Conservation (phyloP, 1,284 basidiomycete species). For the Cronartium quercuum region DNA sequence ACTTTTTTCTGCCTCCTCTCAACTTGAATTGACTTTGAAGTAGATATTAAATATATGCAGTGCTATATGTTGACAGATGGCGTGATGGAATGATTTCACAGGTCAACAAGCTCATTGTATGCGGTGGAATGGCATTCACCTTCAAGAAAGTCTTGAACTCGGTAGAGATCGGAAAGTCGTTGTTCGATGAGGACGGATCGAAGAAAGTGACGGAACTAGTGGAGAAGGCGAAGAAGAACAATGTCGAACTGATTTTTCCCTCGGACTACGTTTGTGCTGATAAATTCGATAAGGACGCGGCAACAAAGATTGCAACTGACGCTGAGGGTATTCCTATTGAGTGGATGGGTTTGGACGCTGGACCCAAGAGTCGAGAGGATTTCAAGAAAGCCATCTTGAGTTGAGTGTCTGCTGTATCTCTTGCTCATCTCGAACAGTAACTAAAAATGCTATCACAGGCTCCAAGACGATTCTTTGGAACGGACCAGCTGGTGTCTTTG, state of each 20-base stretch:
- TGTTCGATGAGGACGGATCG: constrained; percentile 85
- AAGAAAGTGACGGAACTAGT: constrained; percentile 78
- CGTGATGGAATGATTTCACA: constrained; percentile 45
- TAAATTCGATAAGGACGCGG: constrained; percentile 87
- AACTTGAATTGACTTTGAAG: constrained; percentile 7
- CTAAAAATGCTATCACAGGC: constrained; percentile 16
- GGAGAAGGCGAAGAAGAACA: constrained; percentile 87
- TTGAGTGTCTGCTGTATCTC: neutral
- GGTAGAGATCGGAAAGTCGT: constrained; percentile 84
- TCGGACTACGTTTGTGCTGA: constrained; percentile 90
- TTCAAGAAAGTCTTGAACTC: constrained; percentile 92
- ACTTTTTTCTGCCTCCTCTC: neutral
- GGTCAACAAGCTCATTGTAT: constrained; percentile 93
- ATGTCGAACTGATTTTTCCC: constrained; percentile 92
- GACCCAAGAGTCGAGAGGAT: constrained; percentile 38
- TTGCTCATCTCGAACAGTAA: constrained; percentile 46
- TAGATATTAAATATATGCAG: constrained; percentile 11
- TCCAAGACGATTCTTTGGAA: constrained; percentile 98
- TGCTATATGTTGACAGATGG: neutral
- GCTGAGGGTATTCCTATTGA: constrained; percentile 79
- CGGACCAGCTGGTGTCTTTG: constrained; percentile 95
- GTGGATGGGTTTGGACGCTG: constrained; percentile 79
- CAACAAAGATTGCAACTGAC: constrained; percentile 73
- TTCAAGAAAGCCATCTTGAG: constrained; percentile 30
- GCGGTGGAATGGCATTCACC: constrained; percentile 98